Percentiles rank a stretch among this genome's conserved stretches.
These are phyloP conservation scores for Tritrichomonas musculus DNA, from an alignment of 208 protist genomes.

Conservation along the genomic window DNA sequence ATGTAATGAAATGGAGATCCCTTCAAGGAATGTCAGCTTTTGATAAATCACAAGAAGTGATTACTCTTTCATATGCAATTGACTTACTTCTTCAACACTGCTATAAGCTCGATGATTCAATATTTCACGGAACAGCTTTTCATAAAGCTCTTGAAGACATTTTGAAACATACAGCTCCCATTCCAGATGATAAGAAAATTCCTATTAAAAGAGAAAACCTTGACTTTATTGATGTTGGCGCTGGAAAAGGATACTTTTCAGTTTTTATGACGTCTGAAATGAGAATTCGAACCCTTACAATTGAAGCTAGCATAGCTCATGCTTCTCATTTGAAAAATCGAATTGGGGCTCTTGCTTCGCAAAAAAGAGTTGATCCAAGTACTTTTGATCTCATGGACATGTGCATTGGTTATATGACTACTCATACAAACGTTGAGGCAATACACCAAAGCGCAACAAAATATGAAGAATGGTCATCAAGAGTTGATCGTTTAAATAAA, in stretches of 20 bases:
- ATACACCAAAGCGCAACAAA: neutral
- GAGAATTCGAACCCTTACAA: neutral
- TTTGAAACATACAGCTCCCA: neutral
- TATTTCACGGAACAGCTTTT: neutral
- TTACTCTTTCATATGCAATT: neutral
- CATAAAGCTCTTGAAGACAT: neutral
- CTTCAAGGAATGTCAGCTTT: neutral
- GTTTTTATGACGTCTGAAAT: neutral
- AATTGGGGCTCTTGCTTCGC: neutral
- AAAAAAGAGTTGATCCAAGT: neutral
- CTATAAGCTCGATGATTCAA: neutral
- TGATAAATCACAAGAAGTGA: slow-evolving; percentile 27
- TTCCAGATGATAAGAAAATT: neutral
- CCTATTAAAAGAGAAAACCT: neutral
- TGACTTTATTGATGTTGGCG: neutral
- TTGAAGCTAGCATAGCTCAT: neutral
- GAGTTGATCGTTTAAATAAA: neutral
- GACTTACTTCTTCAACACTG: neutral
- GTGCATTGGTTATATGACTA: slow-evolving; percentile 12
- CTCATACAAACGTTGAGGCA: neutral
- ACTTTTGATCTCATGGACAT: slow-evolving; percentile 7
- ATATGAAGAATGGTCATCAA: neutral
- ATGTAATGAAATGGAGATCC: neutral
- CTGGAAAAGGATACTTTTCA: slow-evolving; percentile 29
- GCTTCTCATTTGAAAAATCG: neutral